Base-by-base conservation (phyloP, 129 eudicot species). In the Ambrosia artemisiifolia region DNA sequence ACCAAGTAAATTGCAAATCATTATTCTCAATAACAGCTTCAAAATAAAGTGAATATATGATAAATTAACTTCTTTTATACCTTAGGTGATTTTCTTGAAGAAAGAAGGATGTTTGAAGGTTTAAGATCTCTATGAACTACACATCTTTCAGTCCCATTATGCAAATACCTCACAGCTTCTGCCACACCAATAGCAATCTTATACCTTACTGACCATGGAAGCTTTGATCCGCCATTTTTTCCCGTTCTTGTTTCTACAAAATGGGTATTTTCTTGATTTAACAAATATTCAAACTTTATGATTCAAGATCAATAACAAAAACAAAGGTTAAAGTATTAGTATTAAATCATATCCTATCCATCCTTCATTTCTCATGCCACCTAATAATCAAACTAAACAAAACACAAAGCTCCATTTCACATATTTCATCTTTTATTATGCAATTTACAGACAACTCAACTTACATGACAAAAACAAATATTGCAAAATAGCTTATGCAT, bases 71-170 rank as follows among this genome's bases (percentile, higher is more conserved):
- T 44, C 0, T 35, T 32, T 60, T 30, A 69, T 67, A 95, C 99
- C 97, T 91, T 91, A 1, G 99, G 95, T 34, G 83, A 79, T 74
- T 85, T 91, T 76, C 81, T 91, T 82, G 99, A 91, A 43, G 99
- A 88, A 42, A 95, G 85, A 83, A 95, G 99, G 77, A 95, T 91
- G 71, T 95, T 95, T 9, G 99, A 90, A 63, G 99, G 99, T 85
- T 95, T 95, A 46, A 95, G 91, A 78, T 95, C 99, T 80, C 99
- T 86, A 78, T 95, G 99, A 85, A 95, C 99, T 34, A 95, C 90
- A 77, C 99, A 95, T 82, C 94, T 91, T 73, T 95, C 95, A 0
- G 91, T 85, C 53, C 97, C 99, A 70, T 84, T 79, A 62, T 95
- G 99, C 76, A 95, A 78, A 71, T 95, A 95, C 24, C 88, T 88